Percentiles rank a stretch among this genome's conserved stretches.
Evolutionary conservation across 2,329 filamentous ascomycete species (phyloP).

Genomic region (Sporothrix pseudoabietina): DNA sequence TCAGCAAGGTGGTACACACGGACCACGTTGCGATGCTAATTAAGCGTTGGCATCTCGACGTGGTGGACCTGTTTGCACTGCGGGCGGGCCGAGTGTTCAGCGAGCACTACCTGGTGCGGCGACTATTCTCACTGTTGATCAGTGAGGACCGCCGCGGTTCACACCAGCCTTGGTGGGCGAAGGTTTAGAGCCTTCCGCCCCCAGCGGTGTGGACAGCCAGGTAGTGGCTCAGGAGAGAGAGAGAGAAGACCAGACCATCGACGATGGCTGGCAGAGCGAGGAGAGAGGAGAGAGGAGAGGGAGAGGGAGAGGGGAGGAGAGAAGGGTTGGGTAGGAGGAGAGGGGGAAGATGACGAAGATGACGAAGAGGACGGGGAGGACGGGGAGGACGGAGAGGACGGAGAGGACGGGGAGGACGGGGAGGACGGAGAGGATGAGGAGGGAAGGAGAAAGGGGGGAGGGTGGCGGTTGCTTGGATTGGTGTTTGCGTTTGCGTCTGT

Average conservation of each 20-base stretch:
- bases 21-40: constrained; percentile 52
- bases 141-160: constrained; percentile 50
- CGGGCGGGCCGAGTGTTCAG: constrained; percentile 54
- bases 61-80: constrained; percentile 56
- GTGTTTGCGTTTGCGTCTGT: background rate
- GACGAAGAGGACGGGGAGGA: too few species aligned
- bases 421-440: too few species aligned
- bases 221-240: background rate
- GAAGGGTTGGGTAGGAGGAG: too few species aligned
- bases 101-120: constrained; percentile 52
- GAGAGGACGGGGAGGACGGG: too few species aligned
- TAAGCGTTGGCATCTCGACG: constrained; percentile 60
- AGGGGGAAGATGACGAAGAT: background rate
- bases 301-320: background rate
- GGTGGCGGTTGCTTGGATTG: background rate
- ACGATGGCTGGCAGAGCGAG: background rate
- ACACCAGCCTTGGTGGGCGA: background rate
- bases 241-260: background rate
- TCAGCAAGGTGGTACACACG: constrained; percentile 54
- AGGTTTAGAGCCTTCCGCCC: background rate
- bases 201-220: background rate
- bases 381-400: too few species aligned
- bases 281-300: background rate
- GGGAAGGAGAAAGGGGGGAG: background rate
- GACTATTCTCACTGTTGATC: constrained; percentile 57